phyloP scores from a whole-genome alignment of 164 flowering plant species.

The Vitis rotundifolia region DNA sequence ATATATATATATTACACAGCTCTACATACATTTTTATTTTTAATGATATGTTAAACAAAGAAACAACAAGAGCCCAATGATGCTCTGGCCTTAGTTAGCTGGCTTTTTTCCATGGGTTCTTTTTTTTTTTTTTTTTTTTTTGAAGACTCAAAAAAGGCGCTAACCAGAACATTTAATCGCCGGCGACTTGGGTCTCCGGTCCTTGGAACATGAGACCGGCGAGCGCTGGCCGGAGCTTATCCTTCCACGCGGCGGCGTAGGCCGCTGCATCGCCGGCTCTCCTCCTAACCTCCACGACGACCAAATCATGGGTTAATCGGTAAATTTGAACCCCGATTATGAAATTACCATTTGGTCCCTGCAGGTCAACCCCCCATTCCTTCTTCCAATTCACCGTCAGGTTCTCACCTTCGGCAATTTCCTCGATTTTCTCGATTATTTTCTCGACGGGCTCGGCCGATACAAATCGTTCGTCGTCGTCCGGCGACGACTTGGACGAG shows the following conservation, averaged over 20 bases:
- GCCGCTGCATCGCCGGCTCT: slow-evolving; percentile 33
- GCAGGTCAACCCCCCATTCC: slow-evolving; percentile 40
- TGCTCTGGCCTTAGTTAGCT: too few relatives aligned
- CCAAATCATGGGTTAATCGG: slow-evolving; percentile 45
- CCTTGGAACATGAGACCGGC: slow-evolving; percentile 4
- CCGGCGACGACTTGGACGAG: slow-evolving; percentile 10
- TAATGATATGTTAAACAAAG: too few relatives aligned
- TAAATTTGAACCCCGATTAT: slow-evolving; percentile 30
- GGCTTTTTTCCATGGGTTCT: too few relatives aligned
- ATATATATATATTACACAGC: too few relatives aligned
- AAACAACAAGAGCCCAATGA: too few relatives aligned
- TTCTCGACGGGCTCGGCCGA: slow-evolving; percentile 36
- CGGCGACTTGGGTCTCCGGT: background rate
- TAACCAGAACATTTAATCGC: background rate
- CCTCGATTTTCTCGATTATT: slow-evolving; percentile 40
- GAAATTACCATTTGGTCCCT: slow-evolving; percentile 45
- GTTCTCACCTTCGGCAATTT: slow-evolving; percentile 27
- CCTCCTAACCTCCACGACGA: slow-evolving; percentile 51
- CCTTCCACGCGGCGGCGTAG: slow-evolving; percentile 37
- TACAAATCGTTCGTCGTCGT: slow-evolving; percentile 36
- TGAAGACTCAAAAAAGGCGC: too few relatives aligned
- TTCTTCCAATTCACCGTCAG: slow-evolving; percentile 34
- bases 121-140: too few relatives aligned
- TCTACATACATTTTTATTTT: too few relatives aligned
- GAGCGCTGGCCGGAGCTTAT: slow-evolving; percentile 28